Evolutionary conservation across 306 rosid species (phyloP), one percentile per base, ranked within the genome.

Genomic region (Lithocarpus polystachyus): DNA sequence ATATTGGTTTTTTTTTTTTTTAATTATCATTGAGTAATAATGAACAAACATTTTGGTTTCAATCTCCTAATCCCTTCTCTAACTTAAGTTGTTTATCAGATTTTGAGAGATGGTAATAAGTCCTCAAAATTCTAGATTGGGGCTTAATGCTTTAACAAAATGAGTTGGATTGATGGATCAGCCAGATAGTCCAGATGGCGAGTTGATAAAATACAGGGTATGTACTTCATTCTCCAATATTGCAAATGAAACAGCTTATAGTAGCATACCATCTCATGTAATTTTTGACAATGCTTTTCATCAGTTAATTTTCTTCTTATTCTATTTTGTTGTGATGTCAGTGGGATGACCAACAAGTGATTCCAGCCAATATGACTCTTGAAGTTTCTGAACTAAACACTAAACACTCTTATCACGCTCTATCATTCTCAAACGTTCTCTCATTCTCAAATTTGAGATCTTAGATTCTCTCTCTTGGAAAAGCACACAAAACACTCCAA

Each of bases 51-150:
- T 14, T 62, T 62, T 26, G 10, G 22, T 29, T 64, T 22, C 1
- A 9, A 64, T 15, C 17, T 64, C 43, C 69, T 29, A 29, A 62
- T 79, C 11, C 35, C 56, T 59, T 72, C 18, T 59, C 64, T 81
- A 71, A n/a, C 67, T 61, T 56, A 54, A 70, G 71, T 81, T 60
- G 37, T 65, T 78, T 83, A 86, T 77, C 92, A 95, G 99, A 89
- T 95, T 79, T 57, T 79, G 93, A 87, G 99, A 95, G 93, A 92
- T 95, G 99, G 98, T 91, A 31, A 95, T 95, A 85, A 91, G 99
- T 80, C 97, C 99, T 80, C 99, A 45, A 92, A 85, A 85, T 87
- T 35, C 79, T 70, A 92, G 88, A 82, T 79, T 92, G 92, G 98
- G 96, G 82, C 93, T 95, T 71, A 77, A 84, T 40, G 77, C 87